Evolutionary conservation across 2,329 filamentous ascomycete genomes (phyloP).

Genomic region (Monosporascus sp.): DNA sequence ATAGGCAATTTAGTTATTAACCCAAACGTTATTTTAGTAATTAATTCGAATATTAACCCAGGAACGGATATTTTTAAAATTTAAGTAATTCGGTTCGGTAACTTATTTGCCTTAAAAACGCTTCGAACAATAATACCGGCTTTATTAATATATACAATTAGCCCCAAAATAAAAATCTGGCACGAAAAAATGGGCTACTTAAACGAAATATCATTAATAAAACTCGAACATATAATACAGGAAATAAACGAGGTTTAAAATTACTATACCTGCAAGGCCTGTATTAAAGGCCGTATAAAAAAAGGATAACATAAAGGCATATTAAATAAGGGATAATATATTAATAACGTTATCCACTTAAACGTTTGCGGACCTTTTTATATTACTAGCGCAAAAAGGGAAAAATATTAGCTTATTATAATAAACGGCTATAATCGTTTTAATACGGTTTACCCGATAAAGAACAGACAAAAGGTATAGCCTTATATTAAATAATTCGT

Average conservation of each 20-base stretch:
- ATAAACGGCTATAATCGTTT: neutral
- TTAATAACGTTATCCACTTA: neutral
- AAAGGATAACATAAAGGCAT: neutral
- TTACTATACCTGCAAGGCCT: neutral
- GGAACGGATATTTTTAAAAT: neutral
- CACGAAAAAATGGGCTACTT: neutral
- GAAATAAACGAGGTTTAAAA: neutral
- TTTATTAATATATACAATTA: neutral
- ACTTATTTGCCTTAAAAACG: neutral
- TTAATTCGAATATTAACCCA: too few relatives aligned
- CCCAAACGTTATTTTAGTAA: too few relatives aligned
- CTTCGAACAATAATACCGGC: neutral
- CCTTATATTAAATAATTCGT: neutral
- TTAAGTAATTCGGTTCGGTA: neutral
- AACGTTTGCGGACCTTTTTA: neutral
- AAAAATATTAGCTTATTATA: neutral
- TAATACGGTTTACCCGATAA: neutral
- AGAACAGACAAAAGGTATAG: neutral
- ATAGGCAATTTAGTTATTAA: too few relatives aligned
- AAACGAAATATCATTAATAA: neutral
- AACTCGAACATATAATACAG: neutral
- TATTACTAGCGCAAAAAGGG: neutral
- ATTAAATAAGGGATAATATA: neutral
- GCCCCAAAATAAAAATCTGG: neutral
- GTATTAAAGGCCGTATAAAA: neutral